phyloP scores from a whole-genome alignment of 2,329 filamentous ascomycete genomes.

The Trichoderma atrobrunneum region DNA sequence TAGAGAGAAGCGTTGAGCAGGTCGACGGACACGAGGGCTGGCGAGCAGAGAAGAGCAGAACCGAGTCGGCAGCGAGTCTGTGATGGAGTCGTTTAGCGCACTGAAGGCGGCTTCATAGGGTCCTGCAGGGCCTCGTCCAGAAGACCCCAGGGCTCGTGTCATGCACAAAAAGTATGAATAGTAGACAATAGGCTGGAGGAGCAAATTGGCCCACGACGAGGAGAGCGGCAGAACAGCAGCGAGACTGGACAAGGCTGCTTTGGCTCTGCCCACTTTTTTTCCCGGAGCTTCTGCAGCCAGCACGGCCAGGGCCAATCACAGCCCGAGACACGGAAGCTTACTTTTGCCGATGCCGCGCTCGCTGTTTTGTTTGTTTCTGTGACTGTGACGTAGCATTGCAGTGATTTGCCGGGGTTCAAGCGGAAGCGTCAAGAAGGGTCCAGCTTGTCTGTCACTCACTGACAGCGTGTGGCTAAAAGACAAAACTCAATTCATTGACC shows the following conservation, averaged over 20 bases:
- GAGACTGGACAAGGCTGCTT: constrained; percentile 18
- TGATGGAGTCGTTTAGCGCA: neutral
- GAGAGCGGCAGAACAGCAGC: constrained; percentile 16
- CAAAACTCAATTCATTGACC: neutral
- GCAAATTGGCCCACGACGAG: constrained; percentile 16
- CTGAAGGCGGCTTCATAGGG: constrained; percentile 2
- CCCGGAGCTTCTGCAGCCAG: constrained; percentile 11
- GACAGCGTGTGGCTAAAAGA: neutral
- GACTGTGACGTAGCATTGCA: constrained; percentile 13
- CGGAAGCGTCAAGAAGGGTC: neutral
- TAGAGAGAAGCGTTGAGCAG: neutral
- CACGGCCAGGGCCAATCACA: constrained; percentile 23
- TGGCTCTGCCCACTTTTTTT: constrained; percentile 8
- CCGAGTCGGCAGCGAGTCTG: neutral
- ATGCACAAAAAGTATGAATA: neutral
- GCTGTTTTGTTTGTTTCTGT: neutral
- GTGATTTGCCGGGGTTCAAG: neutral
- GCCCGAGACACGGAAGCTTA: constrained; percentile 21
- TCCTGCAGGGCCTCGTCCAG: neutral
- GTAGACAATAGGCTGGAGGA: neutral
- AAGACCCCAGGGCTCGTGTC: neutral
- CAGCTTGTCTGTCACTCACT: neutral
- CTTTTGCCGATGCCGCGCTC: constrained; percentile 23
- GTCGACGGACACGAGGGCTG: neutral
- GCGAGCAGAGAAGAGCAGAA: neutral